These are phyloP conservation scores for Colletotrichum lupini DNA, from an alignment of 2,329 filamentous ascomycete species.

Conservation along the genomic window DNA sequence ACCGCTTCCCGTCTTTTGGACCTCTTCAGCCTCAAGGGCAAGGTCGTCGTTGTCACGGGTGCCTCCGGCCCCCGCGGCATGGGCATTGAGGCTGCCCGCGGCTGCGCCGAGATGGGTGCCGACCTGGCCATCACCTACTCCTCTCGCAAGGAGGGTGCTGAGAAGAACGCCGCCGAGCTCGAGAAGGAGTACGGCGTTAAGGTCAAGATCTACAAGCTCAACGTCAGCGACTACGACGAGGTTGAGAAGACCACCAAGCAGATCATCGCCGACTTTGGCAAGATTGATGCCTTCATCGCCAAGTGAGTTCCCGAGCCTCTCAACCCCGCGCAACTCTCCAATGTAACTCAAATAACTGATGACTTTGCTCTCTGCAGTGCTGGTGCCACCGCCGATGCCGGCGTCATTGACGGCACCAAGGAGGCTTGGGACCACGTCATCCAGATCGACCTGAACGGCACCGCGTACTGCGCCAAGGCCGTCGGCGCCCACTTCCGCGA, in stretches of 20 bases:
- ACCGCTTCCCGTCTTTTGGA: constrained; percentile 68
- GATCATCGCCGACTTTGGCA: constrained; percentile 78
- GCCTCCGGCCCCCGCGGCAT: constrained; percentile 77
- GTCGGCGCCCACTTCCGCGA: constrained; percentile 73
- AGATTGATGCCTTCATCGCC: constrained; percentile 80
- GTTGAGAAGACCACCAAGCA: constrained; percentile 68
- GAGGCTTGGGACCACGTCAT: constrained; percentile 75
- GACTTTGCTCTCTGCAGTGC: constrained; percentile 51
- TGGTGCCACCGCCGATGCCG: constrained; percentile 75
- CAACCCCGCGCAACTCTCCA: not conserved
- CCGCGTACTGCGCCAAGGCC: constrained; percentile 76
- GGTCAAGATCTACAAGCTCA: constrained; percentile 69
- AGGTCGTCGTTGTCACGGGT: constrained; percentile 77
- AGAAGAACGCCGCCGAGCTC: constrained; percentile 74
- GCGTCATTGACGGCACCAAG: constrained; percentile 75
- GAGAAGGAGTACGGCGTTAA: constrained; percentile 75
- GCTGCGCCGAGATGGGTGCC: constrained; percentile 77
- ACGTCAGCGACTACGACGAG: constrained; percentile 63
- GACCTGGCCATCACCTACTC: constrained; percentile 79
- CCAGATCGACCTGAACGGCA: constrained; percentile 73
- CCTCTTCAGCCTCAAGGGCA: constrained; percentile 78
- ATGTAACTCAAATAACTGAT: constrained; percentile 14
- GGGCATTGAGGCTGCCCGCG: constrained; percentile 76
- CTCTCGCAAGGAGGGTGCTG: constrained; percentile 74
- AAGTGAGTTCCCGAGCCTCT: constrained; percentile 64